phyloP scores from a whole-genome alignment of 148 eudicot genomes.

The Vaccinium macrocarpon region DNA sequence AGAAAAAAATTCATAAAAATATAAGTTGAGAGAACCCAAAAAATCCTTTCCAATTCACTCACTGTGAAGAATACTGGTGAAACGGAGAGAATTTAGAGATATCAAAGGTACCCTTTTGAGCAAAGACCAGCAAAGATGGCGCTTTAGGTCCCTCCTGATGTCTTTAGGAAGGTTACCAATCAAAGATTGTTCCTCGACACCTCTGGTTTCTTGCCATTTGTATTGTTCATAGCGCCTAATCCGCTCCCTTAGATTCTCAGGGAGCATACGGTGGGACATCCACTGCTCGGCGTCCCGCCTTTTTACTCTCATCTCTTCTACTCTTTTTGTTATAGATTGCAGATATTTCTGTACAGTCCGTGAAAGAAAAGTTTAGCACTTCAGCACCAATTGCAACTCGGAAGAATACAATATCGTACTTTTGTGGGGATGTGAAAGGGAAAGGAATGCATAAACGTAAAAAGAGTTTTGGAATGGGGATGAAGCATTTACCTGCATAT shows the following conservation, averaged over 20 bases:
- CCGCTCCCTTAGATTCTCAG: slow-evolving; percentile 49
- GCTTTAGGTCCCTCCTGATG: slow-evolving; percentile 67
- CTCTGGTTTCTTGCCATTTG: slow-evolving; percentile 74
- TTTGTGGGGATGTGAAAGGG: neutral
- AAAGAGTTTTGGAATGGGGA: neutral
- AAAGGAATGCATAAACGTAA: neutral
- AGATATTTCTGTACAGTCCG: slow-evolving; percentile 48
- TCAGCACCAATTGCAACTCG: slow-evolving; percentile 6
- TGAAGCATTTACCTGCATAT: slow-evolving; percentile 64
- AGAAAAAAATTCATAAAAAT: neutral
- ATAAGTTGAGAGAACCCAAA: neutral
- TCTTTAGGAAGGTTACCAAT: slow-evolving; percentile 67
- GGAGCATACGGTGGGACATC: slow-evolving; percentile 82
- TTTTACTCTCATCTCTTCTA: slow-evolving; percentile 71
- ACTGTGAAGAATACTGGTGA: neutral
- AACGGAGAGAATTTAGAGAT: slow-evolving; percentile 5
- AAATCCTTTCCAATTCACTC: neutral
- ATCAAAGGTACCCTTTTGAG: slow-evolving; percentile 48
- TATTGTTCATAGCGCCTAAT: slow-evolving; percentile 61
- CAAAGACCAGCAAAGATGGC: slow-evolving; percentile 65
- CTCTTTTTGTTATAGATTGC: slow-evolving; percentile 58
- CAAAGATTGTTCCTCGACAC: slow-evolving; percentile 61
- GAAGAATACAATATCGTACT: neutral
- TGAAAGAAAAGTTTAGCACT: slow-evolving; percentile 9
- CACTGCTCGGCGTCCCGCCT: slow-evolving; percentile 67